Conservation (phyloP, 805 yeast species). For the Cyberlindnera xylosilytica region DNA sequence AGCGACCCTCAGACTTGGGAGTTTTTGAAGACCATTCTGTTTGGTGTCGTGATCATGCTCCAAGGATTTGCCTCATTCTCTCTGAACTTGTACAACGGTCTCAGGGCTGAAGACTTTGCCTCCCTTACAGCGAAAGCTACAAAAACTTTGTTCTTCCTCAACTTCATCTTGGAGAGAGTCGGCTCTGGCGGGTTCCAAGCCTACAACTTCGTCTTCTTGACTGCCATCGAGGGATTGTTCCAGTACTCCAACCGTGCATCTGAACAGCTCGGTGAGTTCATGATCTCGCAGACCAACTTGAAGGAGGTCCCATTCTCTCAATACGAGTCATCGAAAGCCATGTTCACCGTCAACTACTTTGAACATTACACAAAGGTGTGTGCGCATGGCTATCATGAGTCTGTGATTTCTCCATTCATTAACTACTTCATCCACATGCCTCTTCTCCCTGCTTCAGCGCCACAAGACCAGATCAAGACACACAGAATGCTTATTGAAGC, state of each 20-base stretch:
- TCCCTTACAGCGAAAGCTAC: conserved; percentile 32
- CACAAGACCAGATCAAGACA: background rate
- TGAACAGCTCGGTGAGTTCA: conserved; percentile 28
- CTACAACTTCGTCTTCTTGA: conserved; percentile 55
- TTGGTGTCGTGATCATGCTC: conserved; percentile 46
- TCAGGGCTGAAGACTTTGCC: conserved; percentile 16
- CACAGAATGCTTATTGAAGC: conserved; percentile 44
- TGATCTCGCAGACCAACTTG: conserved; percentile 28
- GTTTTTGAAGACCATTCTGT: conserved; percentile 39
- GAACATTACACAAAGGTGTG: conserved; percentile 30
- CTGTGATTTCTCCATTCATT: conserved; percentile 30
- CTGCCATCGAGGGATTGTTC: conserved; percentile 41
- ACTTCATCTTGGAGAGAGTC: conserved; percentile 47
- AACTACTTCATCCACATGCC: conserved; percentile 18
- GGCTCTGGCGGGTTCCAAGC: conserved; percentile 66
- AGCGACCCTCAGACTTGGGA: conserved; percentile 32
- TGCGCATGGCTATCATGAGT: conserved; percentile 35
- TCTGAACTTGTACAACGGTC: conserved; percentile 26
- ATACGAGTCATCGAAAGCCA: conserved; percentile 28
- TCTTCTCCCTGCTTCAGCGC: conserved; percentile 5
- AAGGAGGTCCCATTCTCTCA: conserved; percentile 17
- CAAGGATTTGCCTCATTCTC: conserved; percentile 46
- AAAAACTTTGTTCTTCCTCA: conserved; percentile 39
- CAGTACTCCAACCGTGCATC: conserved; percentile 29
- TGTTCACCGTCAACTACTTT: conserved; percentile 31